Conservation (phyloP, 106 monocot species). For the Triglochin maritima region DNA sequence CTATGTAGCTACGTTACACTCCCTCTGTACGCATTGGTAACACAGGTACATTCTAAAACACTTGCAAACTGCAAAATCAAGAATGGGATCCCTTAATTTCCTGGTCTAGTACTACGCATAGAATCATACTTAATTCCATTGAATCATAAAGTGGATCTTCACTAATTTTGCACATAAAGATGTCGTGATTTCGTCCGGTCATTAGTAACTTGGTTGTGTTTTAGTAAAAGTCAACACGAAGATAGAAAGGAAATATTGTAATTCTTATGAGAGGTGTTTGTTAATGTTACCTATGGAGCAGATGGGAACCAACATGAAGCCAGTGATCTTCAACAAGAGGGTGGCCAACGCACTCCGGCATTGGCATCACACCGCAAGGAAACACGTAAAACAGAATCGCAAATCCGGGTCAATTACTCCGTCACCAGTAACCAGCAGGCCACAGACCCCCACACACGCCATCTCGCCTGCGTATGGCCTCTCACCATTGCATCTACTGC, state of each 20-base stretch:
- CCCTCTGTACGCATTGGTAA: slow-evolving; percentile 35
- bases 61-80: neutral
- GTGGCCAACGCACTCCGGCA: slow-evolving; percentile 21
- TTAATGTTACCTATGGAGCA: neutral
- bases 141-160: no score
- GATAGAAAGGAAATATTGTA: neutral
- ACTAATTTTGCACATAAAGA: neutral
- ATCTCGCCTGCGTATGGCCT: slow-evolving; percentile 11
- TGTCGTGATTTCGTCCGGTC: neutral
- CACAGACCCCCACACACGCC: slow-evolving; percentile 16
- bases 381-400: slow-evolving; percentile 22
- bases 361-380: slow-evolving; percentile 26
- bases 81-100: no score
- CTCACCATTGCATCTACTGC: slow-evolving; percentile 34
- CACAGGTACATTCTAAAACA: slow-evolving; percentile 15
- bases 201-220: no score
- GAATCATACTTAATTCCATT: no score
- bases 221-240: no score
- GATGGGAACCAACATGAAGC: slow-evolving; percentile 41
- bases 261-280: neutral
- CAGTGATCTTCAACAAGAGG: slow-evolving; percentile 29
- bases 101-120: no score
- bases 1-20: slow-evolving; percentile 37
- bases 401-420: slow-evolving; percentile 21
- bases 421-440: slow-evolving; percentile 5